These are phyloP conservation scores for Alternaria incomplexa DNA, from an alignment of 2,329 filamentous ascomycete genomes.

Conservation along the genomic window DNA sequence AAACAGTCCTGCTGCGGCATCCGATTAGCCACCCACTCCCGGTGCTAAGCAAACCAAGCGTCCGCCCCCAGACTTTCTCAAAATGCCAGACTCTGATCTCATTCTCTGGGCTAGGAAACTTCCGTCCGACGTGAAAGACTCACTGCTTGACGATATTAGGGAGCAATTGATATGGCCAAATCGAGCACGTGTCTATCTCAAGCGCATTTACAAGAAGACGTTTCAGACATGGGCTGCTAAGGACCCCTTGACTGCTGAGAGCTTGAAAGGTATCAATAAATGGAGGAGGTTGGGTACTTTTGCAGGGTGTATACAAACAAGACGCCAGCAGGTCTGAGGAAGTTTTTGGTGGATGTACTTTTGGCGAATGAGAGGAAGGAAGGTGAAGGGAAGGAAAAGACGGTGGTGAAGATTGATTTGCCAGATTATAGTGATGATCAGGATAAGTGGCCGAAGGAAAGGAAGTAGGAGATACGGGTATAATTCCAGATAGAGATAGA, in stretches of 20 bases:
- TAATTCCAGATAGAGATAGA: too few relatives aligned
- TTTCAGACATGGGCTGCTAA: not conserved
- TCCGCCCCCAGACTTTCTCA: not conserved
- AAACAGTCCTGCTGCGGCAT: too few relatives aligned
- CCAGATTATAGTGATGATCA: too few relatives aligned
- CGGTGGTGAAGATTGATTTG: too few relatives aligned
- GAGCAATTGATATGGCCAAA: not conserved
- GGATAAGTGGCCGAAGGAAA: too few relatives aligned
- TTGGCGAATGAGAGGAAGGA: too few relatives aligned
- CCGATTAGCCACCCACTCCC: too few relatives aligned
- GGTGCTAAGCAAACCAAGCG: not conserved
- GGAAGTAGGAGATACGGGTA: too few relatives aligned
- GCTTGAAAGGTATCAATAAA: not conserved
- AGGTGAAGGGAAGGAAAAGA: too few relatives aligned
- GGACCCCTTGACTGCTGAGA: not conserved
- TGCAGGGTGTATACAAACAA: too few relatives aligned
- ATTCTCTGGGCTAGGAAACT: not conserved
- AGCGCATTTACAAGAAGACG: not conserved
- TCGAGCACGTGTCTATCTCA: not conserved
- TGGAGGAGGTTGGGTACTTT: not conserved
- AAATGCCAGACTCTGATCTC: not conserved
- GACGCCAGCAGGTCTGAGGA: too few relatives aligned
- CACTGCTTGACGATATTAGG: not conserved
- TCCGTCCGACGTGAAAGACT: not conserved
- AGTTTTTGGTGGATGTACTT: too few relatives aligned